Evolutionary conservation across 495 filamentous ascomycete genomes (phyloP).

Genomic region (Daldinia bambusicola): DNA sequence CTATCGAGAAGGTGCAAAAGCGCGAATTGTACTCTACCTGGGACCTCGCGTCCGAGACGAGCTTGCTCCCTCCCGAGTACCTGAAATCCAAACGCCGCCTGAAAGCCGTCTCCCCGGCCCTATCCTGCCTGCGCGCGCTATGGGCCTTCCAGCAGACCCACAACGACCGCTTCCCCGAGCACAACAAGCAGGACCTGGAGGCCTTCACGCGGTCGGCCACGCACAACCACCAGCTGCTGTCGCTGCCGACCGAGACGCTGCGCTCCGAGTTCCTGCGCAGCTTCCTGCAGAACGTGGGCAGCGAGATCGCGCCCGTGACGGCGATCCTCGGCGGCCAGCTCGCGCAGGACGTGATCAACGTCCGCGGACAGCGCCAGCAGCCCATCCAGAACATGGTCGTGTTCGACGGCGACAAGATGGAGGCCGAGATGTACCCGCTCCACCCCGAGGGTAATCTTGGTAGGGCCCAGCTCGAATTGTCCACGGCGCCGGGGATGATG

Average conservation of each 20-base stretch:
- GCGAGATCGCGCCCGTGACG: conserved; percentile 85
- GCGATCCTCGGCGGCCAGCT: conserved; percentile 90
- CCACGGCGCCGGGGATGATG: conserved; percentile 26
- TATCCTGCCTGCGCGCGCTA: conserved; percentile 82
- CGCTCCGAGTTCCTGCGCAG: conserved; percentile 79
- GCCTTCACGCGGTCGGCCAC: conserved; percentile 80
- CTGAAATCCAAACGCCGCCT: conserved; percentile 71
- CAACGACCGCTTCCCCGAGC: conserved; percentile 52
- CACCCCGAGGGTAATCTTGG: conserved; percentile 71
- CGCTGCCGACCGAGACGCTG: conserved; percentile 79
- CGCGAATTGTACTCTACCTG: conserved; percentile 87
- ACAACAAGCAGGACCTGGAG: conserved; percentile 63
- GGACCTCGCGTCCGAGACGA: conserved; percentile 76
- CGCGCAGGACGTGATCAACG: conserved; percentile 97
- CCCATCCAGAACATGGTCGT: conserved; percentile 94
- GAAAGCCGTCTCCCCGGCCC: conserved; percentile 78
- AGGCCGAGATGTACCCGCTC: conserved; percentile 81
- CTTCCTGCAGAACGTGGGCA: conserved; percentile 82
- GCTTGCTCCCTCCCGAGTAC: conserved; percentile 76
- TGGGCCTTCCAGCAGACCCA: conserved; percentile 74
- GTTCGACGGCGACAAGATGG: conserved; percentile 84
- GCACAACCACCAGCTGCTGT: conserved; percentile 77
- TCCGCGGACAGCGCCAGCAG: conserved; percentile 87
- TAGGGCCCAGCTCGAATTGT: conserved; percentile 47
- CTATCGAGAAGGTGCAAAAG: conserved; percentile 91